These are phyloP conservation scores for Lepiota subincarnata DNA, from an alignment of 768 basidiomycete genomes.

Conservation along the genomic window DNA sequence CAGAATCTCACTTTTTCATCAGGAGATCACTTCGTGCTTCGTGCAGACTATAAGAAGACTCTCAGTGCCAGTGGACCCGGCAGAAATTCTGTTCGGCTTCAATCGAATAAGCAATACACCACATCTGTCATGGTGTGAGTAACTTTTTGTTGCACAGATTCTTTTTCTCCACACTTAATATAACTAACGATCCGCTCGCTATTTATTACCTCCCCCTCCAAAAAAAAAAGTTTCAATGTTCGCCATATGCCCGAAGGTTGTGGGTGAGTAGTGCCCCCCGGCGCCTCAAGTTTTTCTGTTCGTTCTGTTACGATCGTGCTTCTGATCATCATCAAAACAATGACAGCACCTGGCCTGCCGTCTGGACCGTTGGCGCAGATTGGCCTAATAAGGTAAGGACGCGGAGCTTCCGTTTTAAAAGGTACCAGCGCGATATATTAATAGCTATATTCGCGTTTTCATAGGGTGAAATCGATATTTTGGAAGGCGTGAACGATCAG, in stretches of 20 bases:
- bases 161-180: background rate
- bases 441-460: background rate
- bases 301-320: background rate
- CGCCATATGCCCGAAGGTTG: slow-evolving; percentile 58
- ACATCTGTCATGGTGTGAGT: slow-evolving; percentile 53
- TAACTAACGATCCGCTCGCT: too few species aligned
- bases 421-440: slow-evolving; percentile 3
- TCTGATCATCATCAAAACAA: background rate
- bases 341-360: slow-evolving; percentile 44
- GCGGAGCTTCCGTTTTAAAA: slow-evolving; percentile 14
- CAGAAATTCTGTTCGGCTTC: slow-evolving; percentile 54
- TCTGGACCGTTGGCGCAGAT: slow-evolving; percentile 33
- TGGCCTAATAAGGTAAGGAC: slow-evolving; percentile 26
- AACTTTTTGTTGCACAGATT: background rate
- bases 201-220: background rate
- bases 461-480: slow-evolving; percentile 51
- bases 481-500: slow-evolving; percentile 58
- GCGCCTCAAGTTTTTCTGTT: too few species aligned
- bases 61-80: slow-evolving; percentile 48
- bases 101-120: slow-evolving; percentile 47
- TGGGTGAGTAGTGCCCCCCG: too few species aligned
- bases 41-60: slow-evolving; percentile 47
- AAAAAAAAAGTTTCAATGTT: slow-evolving; percentile 25
- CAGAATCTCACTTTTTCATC: slow-evolving; percentile 57
- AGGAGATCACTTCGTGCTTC: slow-evolving; percentile 49